Base-by-base conservation (phyloP, 139 green algal species). In the Pseudopediastrum boryanum region DNA sequence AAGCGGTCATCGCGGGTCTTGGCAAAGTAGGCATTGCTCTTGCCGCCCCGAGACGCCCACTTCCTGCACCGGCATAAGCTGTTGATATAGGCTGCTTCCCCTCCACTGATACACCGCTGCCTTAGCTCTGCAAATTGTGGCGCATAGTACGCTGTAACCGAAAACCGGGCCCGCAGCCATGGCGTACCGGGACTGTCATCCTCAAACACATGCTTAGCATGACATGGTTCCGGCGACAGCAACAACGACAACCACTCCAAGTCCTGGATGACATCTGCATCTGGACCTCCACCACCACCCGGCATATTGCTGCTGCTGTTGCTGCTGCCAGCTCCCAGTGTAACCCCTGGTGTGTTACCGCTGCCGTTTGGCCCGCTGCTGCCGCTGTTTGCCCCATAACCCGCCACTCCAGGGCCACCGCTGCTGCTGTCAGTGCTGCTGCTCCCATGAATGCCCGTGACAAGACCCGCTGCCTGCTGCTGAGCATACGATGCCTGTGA, bases 11-110 rank as follows among this genome's bases (percentile, higher is more conserved):
- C 92, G 19, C 73, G 68, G 5, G 86, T 95, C 71, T 96, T 98
- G 31, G 95, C 96, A 87, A 99, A 99, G 85, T 96, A 98, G 2
- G 93, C 90, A 16, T 91, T 90, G 39, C 83, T 93, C 83, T 98
- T 98, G 73, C 96, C 96, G 9, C 96, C 96, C 23, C 86, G 79
- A 9, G 90, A 85, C 8, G 82, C 74, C 95, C 94, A 98, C 71
- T 84, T 89, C 33, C 78, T 59, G 46, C 81, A 82, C 25, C 75
- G 51, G 36, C 78, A 90, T n/a, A 99, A 79, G 63, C 89, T 94
- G 21, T 88, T 85, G 41, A 97, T 70, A 80, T 93, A 98, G 1
- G 91, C 87, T 0, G 78, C 78, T 75, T 96, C 87, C 5, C 92
- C 93, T 38, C 93, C 95, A 29, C 71, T 43, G 35, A 92, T 83